These are phyloP conservation scores for Porphyrellus cyaneotinctus DNA, from an alignment of 768 basidiomycete genomes.

Conservation along the genomic window DNA sequence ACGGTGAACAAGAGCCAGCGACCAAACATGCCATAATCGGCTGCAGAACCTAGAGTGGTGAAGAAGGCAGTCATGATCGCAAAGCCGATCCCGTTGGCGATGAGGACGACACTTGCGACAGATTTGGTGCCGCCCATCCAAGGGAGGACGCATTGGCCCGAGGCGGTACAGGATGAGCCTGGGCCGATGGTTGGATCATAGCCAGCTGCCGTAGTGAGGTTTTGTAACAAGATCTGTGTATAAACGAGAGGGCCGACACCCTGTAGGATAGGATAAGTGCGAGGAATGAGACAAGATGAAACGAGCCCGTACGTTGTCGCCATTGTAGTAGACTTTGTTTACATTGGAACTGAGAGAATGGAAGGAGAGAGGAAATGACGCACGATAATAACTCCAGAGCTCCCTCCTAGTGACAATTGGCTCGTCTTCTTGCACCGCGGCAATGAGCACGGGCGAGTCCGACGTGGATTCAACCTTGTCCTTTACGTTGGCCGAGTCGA, in stretches of 20 bases:
- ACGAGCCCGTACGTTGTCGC: constrained; percentile 53
- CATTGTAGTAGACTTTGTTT: constrained; percentile 70
- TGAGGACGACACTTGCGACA: constrained; percentile 70
- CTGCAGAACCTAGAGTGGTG: constrained; percentile 61
- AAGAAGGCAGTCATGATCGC: constrained; percentile 79
- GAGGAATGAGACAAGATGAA: neutral
- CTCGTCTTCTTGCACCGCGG: constrained; percentile 46
- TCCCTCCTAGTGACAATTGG: constrained; percentile 70
- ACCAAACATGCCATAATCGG: constrained; percentile 49
- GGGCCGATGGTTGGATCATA: constrained; percentile 67
- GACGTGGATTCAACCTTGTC: constrained; percentile 5
- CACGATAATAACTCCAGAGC: constrained; percentile 78
- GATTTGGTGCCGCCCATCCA: constrained; percentile 73
- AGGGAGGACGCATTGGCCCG: constrained; percentile 73
- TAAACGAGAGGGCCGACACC: constrained; percentile 68
- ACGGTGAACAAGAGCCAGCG: constrained; percentile 71
- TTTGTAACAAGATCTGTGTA: constrained; percentile 72
- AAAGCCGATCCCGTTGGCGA: constrained; percentile 74
- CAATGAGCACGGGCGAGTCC: constrained; percentile 31
- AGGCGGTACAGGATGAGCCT: constrained; percentile 66
- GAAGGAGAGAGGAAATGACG: neutral
- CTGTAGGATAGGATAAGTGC: constrained; percentile 29
- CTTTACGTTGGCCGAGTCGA: constrained; percentile 8
- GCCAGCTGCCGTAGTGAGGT: constrained; percentile 65
- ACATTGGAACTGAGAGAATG: neutral